These are phyloP conservation scores for Stephania cephalantha DNA, from an alignment of 164 flowering plant species.

Conservation along the genomic window DNA sequence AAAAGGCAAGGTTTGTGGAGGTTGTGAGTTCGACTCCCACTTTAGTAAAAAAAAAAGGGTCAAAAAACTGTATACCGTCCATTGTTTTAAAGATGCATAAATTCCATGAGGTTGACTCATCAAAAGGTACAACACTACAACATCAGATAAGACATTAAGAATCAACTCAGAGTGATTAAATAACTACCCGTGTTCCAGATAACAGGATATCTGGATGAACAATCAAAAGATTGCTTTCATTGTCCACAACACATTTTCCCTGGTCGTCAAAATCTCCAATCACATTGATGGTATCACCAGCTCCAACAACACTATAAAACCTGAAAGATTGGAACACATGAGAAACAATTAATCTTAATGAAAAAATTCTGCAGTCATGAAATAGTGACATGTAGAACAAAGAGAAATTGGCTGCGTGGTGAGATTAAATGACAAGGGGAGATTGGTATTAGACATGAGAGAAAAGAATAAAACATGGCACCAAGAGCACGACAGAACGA, in stretches of 20 bases:
- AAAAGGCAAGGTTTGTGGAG: no score
- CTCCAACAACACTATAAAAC: constrained; percentile 70
- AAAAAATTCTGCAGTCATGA: neutral
- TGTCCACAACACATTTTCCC: constrained; percentile 71
- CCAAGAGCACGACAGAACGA: no score
- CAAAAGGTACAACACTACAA: neutral
- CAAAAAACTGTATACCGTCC: no score
- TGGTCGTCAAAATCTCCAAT: constrained; percentile 78
- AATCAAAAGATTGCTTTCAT: constrained; percentile 52
- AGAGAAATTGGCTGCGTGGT: no score
- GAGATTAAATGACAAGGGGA: no score
- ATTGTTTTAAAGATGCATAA: neutral
- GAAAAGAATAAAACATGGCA: no score
- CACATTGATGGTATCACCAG: constrained; percentile 88
- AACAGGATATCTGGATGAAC: constrained; percentile 81
- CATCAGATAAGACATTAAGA: neutral
- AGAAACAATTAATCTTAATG: neutral
- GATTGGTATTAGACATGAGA: no score
- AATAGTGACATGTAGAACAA: no score
- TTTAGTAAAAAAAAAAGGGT: no score
- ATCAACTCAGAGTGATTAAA: neutral
- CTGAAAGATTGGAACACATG: constrained; percentile 28
- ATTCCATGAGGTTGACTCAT: neutral
- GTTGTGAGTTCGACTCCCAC: no score
- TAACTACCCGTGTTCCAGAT: constrained; percentile 88